phyloP scores from a whole-genome alignment of 208 protist species.

The Leishmania martiniquensis region DNA sequence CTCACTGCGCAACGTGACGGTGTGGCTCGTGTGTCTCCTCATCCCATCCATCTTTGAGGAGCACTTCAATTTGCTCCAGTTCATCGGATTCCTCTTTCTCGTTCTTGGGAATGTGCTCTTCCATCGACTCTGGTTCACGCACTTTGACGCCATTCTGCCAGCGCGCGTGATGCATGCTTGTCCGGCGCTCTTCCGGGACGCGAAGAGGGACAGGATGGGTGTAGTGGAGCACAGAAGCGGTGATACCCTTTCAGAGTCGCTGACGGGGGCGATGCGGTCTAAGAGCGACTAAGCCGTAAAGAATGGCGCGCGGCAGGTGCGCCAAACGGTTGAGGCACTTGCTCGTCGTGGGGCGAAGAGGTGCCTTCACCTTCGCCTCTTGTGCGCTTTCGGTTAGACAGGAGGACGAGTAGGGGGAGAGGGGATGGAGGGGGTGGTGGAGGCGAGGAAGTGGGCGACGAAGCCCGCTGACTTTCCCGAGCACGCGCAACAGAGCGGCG shows the following conservation, averaged over 20 bases:
- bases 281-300: background rate
- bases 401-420: background rate
- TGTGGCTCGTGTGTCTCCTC: conserved; percentile 66
- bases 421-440: no score
- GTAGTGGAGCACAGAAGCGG: background rate
- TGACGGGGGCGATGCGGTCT: background rate
- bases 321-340: background rate
- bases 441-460: background rate
- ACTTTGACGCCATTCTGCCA: conserved; percentile 53
- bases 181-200: conserved; percentile 38
- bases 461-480: background rate
- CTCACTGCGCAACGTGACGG: conserved; percentile 70
- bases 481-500: background rate
- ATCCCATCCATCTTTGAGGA: conserved; percentile 70
- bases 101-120: conserved; percentile 73
- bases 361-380: background rate
- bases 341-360: background rate
- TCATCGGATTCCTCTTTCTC: conserved; percentile 63
- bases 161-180: conserved; percentile 32
- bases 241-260: background rate
- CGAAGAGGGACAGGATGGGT: background rate
- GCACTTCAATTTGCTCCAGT: conserved; percentile 65
- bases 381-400: background rate
- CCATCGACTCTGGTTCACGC: conserved; percentile 49
- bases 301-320: background rate